Evolutionary conservation across 441 rosid species (phyloP), one percentile per base, ranked within the genome.

Genomic region (Dalechampia spathulata): DNA sequence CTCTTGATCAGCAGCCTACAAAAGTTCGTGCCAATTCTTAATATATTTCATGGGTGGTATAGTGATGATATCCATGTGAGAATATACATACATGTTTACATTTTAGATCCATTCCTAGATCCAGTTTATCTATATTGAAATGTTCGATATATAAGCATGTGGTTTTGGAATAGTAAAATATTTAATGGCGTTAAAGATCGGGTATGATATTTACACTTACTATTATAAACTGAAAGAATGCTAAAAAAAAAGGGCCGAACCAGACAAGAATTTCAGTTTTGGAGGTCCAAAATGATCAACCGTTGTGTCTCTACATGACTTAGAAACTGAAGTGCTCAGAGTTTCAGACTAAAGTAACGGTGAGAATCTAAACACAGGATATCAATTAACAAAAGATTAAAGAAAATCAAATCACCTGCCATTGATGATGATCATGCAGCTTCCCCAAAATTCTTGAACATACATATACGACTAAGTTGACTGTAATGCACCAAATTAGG

Each of bases 401-500:
- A 59, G 21, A 40, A 25, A 45, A 57, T 6, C 47, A 50, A 57
- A 66, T 64, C 61, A 71, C 73, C 81, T 69, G 67, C 68, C 42
- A 57, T 57, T 61, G 72, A 49, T 61, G 58, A 59, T 58, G 75
- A 67, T n/a, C n/a, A n/a, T 64, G 74, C 69, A 44, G 30, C 65
- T 67, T 63, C 75, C 62, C 64, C 71, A 68, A 74, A 73, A 74
- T 67, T 69, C 72, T 69, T 62, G 73, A 58, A 57, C 68, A 55
- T 62, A 58, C 39, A 59, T 34, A 65, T 22, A 42, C 53, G 55
- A 48, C 58, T 65, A 47, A 10, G 60, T 80, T 80, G 89, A 83
- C 83, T 70, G 75, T 65, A 51, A 17, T 75, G 80, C 77, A 47
- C 79, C 79, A 57, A 64, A 60, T 55, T 69, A 62, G 83, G 83